phyloP scores from a whole-genome alignment of 306 rosid species.

The Trifolium dubium region DNA sequence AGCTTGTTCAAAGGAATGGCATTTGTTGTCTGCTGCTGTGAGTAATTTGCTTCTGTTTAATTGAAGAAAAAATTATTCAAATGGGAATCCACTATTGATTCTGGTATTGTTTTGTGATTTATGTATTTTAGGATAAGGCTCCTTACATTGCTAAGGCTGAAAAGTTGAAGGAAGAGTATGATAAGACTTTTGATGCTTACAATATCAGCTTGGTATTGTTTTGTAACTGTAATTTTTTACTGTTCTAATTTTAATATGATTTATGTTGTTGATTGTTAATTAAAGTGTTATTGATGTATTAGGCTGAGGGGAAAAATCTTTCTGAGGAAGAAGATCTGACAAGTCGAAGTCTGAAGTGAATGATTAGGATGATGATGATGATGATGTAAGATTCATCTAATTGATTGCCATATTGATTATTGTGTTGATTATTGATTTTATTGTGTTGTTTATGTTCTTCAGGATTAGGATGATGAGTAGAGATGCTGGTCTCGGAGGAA shows the following conservation, averaged over 20 bases:
- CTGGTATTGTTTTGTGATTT: not conserved
- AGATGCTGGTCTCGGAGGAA: not conserved
- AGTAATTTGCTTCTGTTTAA: slow-evolving; percentile 24
- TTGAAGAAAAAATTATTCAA: not conserved
- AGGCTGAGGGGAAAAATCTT: slow-evolving; percentile 64
- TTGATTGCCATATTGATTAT: not conserved
- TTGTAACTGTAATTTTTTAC: too few relatives aligned
- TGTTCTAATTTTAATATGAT: too few relatives aligned
- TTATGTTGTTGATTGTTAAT: not conserved
- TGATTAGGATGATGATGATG: slow-evolving; percentile 55
- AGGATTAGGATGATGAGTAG: slow-evolving; percentile 66
- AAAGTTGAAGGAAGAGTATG: slow-evolving; percentile 67
- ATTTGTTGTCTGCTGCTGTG: slow-evolving; percentile 70
- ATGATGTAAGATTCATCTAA: slow-evolving; percentile 42
- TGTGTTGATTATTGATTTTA: not conserved
- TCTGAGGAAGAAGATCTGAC: slow-evolving; percentile 74
- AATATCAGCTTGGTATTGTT: slow-evolving; percentile 58
- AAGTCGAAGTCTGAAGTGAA: slow-evolving; percentile 82
- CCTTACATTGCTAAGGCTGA: slow-evolving; percentile 66
- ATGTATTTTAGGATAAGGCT: slow-evolving; percentile 64
- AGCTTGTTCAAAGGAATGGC: slow-evolving; percentile 82
- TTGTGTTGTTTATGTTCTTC: not conserved
- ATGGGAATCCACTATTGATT: not conserved
- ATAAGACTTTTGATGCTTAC: slow-evolving; percentile 57
- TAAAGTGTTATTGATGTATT: not conserved